phyloP scores from a whole-genome alignment of 2,329 filamentous ascomycete species.

The Aspergillus phoenicis region DNA sequence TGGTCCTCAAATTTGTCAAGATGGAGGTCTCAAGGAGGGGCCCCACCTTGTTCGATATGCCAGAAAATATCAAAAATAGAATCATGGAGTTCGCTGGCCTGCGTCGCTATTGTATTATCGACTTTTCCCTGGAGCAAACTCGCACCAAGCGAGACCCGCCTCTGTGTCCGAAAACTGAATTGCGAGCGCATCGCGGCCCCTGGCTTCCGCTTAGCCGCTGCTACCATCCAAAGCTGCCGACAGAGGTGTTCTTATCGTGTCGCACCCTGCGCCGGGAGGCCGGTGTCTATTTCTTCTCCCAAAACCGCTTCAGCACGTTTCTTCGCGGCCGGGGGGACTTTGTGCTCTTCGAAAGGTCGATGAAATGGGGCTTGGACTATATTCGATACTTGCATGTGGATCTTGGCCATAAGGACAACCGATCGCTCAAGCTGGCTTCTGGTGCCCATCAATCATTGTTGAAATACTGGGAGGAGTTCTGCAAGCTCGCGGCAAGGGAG shows the following conservation, averaged over 20 bases:
- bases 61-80: constrained; percentile 19
- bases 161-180: constrained; percentile 2
- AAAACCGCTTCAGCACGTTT: constrained; percentile 20
- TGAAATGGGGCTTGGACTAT: constrained; percentile 17
- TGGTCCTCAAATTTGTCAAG: too few species aligned
- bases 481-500: constrained; percentile 4
- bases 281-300: constrained; percentile 19
- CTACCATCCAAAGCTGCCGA: constrained; percentile 24
- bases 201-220: constrained; percentile 14
- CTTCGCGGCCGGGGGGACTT: constrained; percentile 22
- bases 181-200: constrained; percentile 7
- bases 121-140: constrained; percentile 18
- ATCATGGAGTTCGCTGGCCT: constrained; percentile 28
- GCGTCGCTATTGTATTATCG: constrained; percentile 25
- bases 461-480: constrained; percentile 27
- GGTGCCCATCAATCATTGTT: constrained; percentile 19
- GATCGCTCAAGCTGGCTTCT: constrained; percentile 20
- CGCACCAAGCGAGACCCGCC: constrained; percentile 7
- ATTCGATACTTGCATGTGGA: constrained; percentile 26
- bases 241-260: constrained; percentile 19
- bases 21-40: not conserved
- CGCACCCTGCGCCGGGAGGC: constrained; percentile 21
- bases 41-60: constrained; percentile 24
- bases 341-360: constrained; percentile 13
- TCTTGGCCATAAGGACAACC: constrained; percentile 21